Percentiles rank a stretch among this genome's conserved stretches.
Conservation (phyloP, 2,329 filamentous ascomycete species). For the Xylariaceae sp. region DNA sequence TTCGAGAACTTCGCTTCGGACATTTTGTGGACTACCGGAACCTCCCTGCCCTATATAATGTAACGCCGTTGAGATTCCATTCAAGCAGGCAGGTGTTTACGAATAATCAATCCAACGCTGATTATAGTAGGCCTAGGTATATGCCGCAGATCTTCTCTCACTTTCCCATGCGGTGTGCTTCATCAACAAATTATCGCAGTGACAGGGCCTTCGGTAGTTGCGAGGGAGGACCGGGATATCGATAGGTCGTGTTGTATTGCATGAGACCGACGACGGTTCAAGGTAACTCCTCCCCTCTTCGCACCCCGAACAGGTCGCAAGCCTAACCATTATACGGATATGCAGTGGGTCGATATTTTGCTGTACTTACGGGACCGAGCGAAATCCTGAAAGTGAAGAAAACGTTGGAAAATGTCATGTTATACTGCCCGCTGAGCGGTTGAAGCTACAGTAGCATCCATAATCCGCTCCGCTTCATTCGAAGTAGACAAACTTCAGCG, state of each 20-base stretch:
- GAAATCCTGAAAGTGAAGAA: too few species aligned
- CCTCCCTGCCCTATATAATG: too few species aligned
- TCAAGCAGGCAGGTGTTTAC: neutral
- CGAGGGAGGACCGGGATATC: neutral
- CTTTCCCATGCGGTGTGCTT: neutral
- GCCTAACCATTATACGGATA: neutral
- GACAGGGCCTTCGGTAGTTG: conserved; percentile 12
- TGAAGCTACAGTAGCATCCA: neutral
- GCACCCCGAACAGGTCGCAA: neutral
- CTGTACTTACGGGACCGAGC: too few species aligned
- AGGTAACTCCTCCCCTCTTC: conserved; percentile 4
- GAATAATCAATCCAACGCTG: neutral
- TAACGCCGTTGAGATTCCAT: neutral
- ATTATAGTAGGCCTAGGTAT: too few species aligned
- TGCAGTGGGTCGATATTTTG: too few species aligned
- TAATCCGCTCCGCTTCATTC: neutral
- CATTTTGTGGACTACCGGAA: too few species aligned
- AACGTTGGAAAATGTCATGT: neutral
- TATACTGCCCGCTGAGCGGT: neutral
- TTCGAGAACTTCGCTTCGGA: too few species aligned
- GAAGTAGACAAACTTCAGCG: neutral
- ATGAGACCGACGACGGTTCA: neutral
- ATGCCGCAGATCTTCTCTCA: neutral
- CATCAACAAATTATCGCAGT: neutral
- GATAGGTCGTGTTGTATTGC: conserved; percentile 11